Evolutionary conservation across 2,329 filamentous ascomycete species (phyloP).

Genomic region (Verticillium klebahnii): DNA sequence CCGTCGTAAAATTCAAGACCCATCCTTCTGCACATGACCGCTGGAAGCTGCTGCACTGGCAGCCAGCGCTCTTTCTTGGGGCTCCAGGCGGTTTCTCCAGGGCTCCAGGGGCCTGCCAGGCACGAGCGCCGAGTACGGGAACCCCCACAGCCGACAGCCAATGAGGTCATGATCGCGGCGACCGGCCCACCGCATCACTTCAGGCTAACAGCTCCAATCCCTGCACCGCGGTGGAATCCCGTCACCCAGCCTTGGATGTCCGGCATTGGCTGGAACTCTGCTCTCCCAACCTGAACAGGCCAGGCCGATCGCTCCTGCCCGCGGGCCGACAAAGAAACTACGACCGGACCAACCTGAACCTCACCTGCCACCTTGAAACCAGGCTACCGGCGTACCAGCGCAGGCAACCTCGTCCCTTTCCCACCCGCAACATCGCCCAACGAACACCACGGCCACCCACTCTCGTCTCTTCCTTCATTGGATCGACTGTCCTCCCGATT

Average conservation of each 20-base stretch:
- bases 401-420: background rate
- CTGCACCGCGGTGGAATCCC: slow-evolving; percentile 8
- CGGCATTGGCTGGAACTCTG: background rate
- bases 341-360: background rate
- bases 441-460: background rate
- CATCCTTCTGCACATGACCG: background rate
- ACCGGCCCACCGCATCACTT: background rate
- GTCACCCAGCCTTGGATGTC: slow-evolving; percentile 10
- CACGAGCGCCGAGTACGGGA: background rate
- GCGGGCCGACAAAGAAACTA: background rate
- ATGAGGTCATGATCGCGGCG: slow-evolving; percentile 7
- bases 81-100: background rate
- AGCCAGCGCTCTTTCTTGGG: background rate
- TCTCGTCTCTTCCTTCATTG: background rate
- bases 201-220: slow-evolving; percentile 11
- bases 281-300: background rate
- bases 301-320: background rate
- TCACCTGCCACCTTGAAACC: background rate
- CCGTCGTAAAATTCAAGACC: background rate
- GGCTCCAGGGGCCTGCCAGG: background rate
- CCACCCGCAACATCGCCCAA: background rate
- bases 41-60: background rate
- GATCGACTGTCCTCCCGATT: background rate
- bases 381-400: background rate
- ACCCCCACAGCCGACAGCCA: slow-evolving; percentile 4